Evolutionary conservation across 306 rosid species (phyloP).

Genomic region (Cucurbita pepo): DNA sequence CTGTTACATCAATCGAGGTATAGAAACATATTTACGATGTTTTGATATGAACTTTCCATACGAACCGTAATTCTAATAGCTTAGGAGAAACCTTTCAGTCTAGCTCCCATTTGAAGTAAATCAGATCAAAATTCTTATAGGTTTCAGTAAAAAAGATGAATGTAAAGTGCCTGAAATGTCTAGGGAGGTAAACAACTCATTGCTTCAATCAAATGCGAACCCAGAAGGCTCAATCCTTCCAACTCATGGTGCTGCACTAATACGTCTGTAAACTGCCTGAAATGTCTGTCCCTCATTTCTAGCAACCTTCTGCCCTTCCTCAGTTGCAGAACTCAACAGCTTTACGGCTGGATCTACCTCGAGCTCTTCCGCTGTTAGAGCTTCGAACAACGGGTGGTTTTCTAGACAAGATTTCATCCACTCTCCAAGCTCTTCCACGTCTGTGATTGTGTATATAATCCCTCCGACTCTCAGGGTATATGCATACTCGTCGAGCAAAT

Average conservation of each 20-base stretch:
- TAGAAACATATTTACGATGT: too few relatives aligned
- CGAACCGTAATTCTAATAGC: too few relatives aligned
- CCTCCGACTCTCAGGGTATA: slow-evolving; percentile 62
- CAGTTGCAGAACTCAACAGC: slow-evolving; percentile 66
- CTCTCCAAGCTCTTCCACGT: slow-evolving; percentile 91
- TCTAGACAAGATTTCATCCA: slow-evolving; percentile 88
- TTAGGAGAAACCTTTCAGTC: neutral
- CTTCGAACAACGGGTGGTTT: slow-evolving; percentile 77
- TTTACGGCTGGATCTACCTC: slow-evolving; percentile 64
- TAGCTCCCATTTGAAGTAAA: neutral
- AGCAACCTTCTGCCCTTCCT: slow-evolving; percentile 98
- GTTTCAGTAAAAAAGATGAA: neutral
- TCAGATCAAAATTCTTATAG: neutral
- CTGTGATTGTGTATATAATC: slow-evolving; percentile 78
- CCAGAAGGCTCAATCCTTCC: neutral
- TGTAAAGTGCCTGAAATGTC: too few relatives aligned
- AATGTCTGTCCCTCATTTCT: slow-evolving; percentile 85
- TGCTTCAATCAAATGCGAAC: neutral
- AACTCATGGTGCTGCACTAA: slow-evolving; percentile 24
- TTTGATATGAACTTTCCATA: too few relatives aligned
- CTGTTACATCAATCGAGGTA: too few relatives aligned
- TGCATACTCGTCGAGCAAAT: slow-evolving; percentile 85
- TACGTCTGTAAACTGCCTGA: slow-evolving; percentile 62
- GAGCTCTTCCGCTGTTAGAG: slow-evolving; percentile 57
- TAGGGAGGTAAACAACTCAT: neutral